A percentile compares a stretch with the other conserved stretches of the same genome.
These are phyloP conservation scores for Omphalea diandra DNA, from an alignment of 441 rosid species.

Conservation along the genomic window DNA sequence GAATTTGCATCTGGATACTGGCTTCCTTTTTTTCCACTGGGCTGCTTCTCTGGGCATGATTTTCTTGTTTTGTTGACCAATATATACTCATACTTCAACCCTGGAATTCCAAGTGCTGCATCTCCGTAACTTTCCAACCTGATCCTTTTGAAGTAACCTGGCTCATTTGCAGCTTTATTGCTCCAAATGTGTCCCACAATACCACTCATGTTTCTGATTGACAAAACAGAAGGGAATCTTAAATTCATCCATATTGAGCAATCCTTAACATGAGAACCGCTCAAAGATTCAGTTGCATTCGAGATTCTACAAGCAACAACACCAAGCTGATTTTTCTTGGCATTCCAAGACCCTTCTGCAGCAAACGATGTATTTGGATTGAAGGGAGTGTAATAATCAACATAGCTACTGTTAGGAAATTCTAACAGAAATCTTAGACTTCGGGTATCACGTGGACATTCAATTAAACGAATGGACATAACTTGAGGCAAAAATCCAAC, in stretches of 20 bases:
- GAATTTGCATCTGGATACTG: constrained; percentile 53
- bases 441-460: constrained; percentile 25
- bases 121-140: constrained; percentile 35
- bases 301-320: constrained; percentile 68
- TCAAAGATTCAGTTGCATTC: constrained; percentile 36
- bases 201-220: constrained; percentile 43
- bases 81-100: constrained; percentile 54
- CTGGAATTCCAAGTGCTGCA: constrained; percentile 34
- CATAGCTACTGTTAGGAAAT: constrained; percentile 21
- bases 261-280: constrained; percentile 46
- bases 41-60: constrained; percentile 36
- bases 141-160: constrained; percentile 42
- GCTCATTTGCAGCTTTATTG: constrained; percentile 38
- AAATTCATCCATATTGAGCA: constrained; percentile 68
- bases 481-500: constrained; percentile 23
- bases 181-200: constrained; percentile 66
- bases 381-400: constrained; percentile 26
- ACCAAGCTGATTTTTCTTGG: constrained; percentile 44
- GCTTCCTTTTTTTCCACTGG: constrained; percentile 33
- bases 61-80: constrained; percentile 35
- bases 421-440: constrained; percentile 32
- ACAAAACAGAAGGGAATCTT: constrained; percentile 56
- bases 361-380: constrained; percentile 54
- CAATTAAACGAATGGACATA: constrained; percentile 25
- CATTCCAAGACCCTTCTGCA: constrained; percentile 76